Evolutionary conservation across 345 rosid genomes (phyloP), one percentile per base, ranked within the genome.

Genomic region (Arabis hirsuta): DNA sequence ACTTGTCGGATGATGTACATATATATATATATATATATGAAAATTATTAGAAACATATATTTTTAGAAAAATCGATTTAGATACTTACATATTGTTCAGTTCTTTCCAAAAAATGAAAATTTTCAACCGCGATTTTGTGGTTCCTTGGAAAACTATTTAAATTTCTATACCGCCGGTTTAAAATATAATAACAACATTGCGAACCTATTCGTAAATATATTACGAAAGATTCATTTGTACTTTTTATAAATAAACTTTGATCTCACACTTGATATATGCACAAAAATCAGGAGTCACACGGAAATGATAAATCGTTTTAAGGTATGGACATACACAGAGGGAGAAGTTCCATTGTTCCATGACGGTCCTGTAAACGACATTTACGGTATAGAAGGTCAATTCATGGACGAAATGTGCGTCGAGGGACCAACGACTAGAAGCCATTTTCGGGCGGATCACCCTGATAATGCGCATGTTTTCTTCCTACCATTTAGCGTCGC

Each of bases 301-400:
- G 89, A 87, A 72, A 89, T 89, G 96, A 76, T 78, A 78, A 89
- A 82, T 65, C 73, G 81, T 42, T 83, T 89, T 54, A 84, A 79
- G 75, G 90, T 89, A 47, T 87, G 91, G 92, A 24, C 87, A 47
- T 89, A 87, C 84, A 78, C 51, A 56, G 96, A 89, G 60, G 96
- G 96, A 24, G 88, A 89, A 52, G 71, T 57, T 11, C 96, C 96
- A 6, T 24, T 89, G 3, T 82, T 85, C 65, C 96, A 84, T 69
- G 77, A 71, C 22, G 92, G 92, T 2, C 96, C 96, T 24, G 48
- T 87, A 57, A 84, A 80, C 20, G 72, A 85, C 71, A 87, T 87
- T 27, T 87, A 89, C 67, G 74, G 85, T 2, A 82, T 85, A 9
- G 92, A 89, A 77, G 96, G 96, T 4, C 90, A 87, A 12, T 79